A percentile compares a stretch with the other conserved stretches of the same genome.
Evolutionary conservation across 805 yeast species (phyloP).

Genomic region (Kuraishia ogatae): DNA sequence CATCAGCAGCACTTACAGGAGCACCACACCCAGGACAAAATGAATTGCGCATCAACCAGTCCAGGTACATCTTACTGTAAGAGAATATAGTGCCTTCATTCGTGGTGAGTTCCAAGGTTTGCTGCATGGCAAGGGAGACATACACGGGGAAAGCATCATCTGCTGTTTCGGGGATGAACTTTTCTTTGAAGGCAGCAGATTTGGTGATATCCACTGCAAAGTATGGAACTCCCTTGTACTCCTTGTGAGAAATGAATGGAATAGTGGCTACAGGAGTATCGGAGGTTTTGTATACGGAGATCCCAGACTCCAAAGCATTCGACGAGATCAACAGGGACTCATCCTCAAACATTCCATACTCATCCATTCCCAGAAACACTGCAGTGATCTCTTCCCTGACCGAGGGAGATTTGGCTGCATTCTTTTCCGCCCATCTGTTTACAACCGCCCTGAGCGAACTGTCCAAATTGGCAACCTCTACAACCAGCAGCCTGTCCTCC

Average conservation of each 20-base stretch:
- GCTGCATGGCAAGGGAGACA: background rate
- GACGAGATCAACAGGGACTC: constrained; percentile 11
- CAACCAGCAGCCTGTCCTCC: constrained; percentile 7
- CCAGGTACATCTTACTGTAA: constrained; percentile 76
- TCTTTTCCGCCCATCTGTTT: constrained; percentile 14
- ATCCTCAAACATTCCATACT: constrained; percentile 14
- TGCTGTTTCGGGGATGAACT: constrained; percentile 3
- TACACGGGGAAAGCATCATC: constrained; percentile 4
- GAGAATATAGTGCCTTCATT: constrained; percentile 62
- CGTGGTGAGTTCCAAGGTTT: constrained; percentile 12
- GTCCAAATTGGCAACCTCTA: constrained; percentile 9
- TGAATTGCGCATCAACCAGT: constrained; percentile 69
- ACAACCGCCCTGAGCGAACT: constrained; percentile 7
- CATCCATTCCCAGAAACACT: constrained; percentile 45
- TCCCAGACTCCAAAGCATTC: background rate
- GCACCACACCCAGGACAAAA: constrained; percentile 87
- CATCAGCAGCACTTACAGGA: constrained; percentile 49
- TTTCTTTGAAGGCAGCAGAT: constrained; percentile 10
- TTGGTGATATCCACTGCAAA: constrained; percentile 52
- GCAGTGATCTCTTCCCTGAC: constrained; percentile 14
- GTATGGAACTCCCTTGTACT: constrained; percentile 54
- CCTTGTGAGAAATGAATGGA: constrained; percentile 32
- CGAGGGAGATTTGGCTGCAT: constrained; percentile 5
- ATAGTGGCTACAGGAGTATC: constrained; percentile 12
- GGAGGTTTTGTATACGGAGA: background rate